Conservation (phyloP, 441 rosid genomes). For the Raphanus hybrid region DNA sequence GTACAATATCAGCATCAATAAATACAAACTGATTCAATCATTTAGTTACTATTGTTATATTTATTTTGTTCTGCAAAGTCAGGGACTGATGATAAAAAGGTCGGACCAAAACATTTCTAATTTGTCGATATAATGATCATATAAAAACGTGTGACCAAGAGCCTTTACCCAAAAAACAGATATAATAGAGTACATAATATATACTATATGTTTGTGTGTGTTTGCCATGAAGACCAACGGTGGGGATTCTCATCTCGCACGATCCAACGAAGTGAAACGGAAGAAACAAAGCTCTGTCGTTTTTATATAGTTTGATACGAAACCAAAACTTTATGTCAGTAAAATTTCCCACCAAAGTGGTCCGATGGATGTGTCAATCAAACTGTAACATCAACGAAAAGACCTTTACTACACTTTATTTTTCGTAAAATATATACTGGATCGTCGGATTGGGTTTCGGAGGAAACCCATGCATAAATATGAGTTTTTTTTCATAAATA, state of each 20-base stretch:
- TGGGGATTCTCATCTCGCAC: no score
- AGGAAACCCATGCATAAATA: constrained; percentile 7
- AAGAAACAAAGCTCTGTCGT: no score
- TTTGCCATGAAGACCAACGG: neutral
- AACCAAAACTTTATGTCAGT: no score
- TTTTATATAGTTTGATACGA: no score
- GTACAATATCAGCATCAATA: neutral
- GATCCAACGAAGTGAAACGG: no score
- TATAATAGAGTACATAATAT: no score
- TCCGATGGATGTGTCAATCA: constrained; percentile 41
- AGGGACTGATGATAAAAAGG: neutral
- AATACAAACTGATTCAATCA: neutral
- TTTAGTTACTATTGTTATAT: neutral
- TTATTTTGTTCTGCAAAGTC: neutral
- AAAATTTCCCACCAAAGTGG: constrained; percentile 36
- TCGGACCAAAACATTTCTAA: neutral
- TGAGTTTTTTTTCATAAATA: neutral
- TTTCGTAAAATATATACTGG: neutral
- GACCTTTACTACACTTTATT: constrained; percentile 29
- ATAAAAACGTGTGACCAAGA: constrained; percentile 3
- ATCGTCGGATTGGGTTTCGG: constrained; percentile 18
- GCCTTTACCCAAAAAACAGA: neutral
- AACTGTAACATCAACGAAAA: constrained; percentile 46
- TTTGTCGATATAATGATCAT: neutral
- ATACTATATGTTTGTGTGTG: neutral